These are phyloP conservation scores for Microdochium bolleyi DNA, from an alignment of 2,329 filamentous ascomycete species.

Conservation along the genomic window DNA sequence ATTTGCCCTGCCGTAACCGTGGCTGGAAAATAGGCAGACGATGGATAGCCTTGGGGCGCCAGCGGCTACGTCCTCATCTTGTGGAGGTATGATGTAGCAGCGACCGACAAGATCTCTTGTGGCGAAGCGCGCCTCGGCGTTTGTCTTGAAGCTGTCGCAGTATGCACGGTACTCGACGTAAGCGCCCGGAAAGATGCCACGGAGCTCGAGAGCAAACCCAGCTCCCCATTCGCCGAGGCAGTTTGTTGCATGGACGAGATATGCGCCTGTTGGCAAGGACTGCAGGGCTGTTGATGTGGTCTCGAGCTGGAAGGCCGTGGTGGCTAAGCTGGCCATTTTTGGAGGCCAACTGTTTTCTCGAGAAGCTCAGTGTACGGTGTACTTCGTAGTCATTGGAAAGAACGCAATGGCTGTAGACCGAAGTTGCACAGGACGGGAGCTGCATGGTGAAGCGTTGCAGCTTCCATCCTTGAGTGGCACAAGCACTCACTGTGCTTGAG, in stretches of 20 bases:
- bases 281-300: constrained; percentile 1
- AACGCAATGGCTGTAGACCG: too few relatives aligned
- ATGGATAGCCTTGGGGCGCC: constrained; percentile 12
- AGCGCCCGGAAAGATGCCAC: constrained; percentile 14
- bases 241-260: constrained; percentile 22
- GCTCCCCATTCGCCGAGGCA: constrained; percentile 21
- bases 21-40: constrained; percentile 14
- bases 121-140: constrained; percentile 7
- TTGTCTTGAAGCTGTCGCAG: constrained; percentile 11
- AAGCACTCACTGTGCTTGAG: too few relatives aligned
- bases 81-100: constrained; percentile 19
- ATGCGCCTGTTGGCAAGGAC: constrained; percentile 4
- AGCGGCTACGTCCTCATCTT: constrained; percentile 8
- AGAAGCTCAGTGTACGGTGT: too few relatives aligned
- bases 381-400: too few relatives aligned
- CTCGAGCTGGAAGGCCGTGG: background rate
- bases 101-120: constrained; percentile 11
- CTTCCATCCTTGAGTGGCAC: too few relatives aligned
- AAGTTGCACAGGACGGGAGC: too few relatives aligned
- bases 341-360: background rate
- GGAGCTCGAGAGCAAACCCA: constrained; percentile 18
- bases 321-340: background rate
- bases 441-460: background rate
- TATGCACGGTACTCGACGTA: constrained; percentile 13
- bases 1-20: constrained; percentile 9